These are phyloP conservation scores for Penicillium sp. DNA, from an alignment of 2,329 filamentous ascomycete genomes.

Conservation along the genomic window DNA sequence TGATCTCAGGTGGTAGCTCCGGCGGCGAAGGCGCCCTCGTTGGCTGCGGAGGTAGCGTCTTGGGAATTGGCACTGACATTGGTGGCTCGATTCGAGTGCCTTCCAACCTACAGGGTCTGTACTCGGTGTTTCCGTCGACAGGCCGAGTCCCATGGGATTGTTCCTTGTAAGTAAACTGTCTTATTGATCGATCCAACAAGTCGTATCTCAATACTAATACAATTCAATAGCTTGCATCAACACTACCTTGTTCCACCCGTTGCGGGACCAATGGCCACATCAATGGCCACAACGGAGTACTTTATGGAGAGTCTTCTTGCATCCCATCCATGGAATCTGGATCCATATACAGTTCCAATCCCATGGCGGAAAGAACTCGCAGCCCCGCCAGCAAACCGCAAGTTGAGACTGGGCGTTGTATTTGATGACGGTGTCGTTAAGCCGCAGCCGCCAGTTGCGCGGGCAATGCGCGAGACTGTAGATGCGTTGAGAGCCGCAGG, in stretches of 20 bases:
- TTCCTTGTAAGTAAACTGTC: conserved; percentile 14
- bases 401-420: conserved; percentile 59
- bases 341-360: conserved; percentile 44
- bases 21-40: conserved; percentile 56
- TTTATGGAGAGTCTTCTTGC: conserved; percentile 29
- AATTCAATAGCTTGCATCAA: conserved; percentile 46
- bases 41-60: conserved; percentile 48
- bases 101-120: conserved; percentile 51
- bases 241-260: conserved; percentile 31
- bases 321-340: conserved; percentile 30
- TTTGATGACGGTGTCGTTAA: conserved; percentile 60
- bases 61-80: conserved; percentile 57
- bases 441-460: conserved; percentile 58
- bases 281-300: conserved; percentile 26
- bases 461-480: conserved; percentile 53
- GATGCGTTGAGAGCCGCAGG: conserved; percentile 58
- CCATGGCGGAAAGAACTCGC: conserved; percentile 28
- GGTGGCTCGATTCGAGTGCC: conserved; percentile 56
- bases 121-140: conserved; percentile 40
- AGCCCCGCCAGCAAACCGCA: conserved; percentile 32
- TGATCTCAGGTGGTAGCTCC: conserved; percentile 54
- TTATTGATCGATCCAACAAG: neutral
- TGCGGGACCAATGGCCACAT: conserved; percentile 28
- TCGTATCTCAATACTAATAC: neutral
- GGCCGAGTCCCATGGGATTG: conserved; percentile 33